Evolutionary conservation across 225 moss, liverwort and hornwort genomes (phyloP).

Genomic region (Ulota crispa): DNA sequence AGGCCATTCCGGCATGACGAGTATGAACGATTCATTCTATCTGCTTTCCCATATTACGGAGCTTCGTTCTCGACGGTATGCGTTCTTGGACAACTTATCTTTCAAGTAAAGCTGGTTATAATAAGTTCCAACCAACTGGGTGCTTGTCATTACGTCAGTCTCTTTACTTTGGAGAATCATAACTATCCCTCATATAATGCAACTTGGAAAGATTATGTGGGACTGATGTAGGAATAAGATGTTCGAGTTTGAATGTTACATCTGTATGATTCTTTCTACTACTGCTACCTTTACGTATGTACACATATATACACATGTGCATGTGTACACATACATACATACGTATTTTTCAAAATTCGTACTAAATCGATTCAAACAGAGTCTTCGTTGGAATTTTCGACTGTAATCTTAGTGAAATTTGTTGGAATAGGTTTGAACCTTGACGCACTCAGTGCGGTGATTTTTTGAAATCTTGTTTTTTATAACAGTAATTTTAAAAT

Average conservation of each 20-base stretch:
- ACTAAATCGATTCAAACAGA: too few species aligned
- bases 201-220: neutral
- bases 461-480: neutral
- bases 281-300: neutral
- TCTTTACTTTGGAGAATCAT: neutral
- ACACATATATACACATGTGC: neutral
- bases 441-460: neutral
- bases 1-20: conserved; percentile 97
- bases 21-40: conserved; percentile 90
- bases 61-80: conserved; percentile 94
- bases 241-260: neutral
- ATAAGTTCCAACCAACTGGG: neutral
- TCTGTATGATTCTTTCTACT: neutral
- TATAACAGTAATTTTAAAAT: neutral
- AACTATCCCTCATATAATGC: neutral
- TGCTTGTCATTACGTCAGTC: neutral
- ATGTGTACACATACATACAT: neutral
- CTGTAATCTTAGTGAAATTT: neutral
- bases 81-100: neutral
- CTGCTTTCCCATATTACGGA: conserved; percentile 96
- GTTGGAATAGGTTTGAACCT: neutral
- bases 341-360: neutral
- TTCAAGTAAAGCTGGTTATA: neutral
- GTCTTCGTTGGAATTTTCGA: too few species aligned
- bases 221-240: neutral